Evolutionary conservation across 352 stramenopile genomes (phyloP).

Genomic region (Pythium sp.): DNA sequence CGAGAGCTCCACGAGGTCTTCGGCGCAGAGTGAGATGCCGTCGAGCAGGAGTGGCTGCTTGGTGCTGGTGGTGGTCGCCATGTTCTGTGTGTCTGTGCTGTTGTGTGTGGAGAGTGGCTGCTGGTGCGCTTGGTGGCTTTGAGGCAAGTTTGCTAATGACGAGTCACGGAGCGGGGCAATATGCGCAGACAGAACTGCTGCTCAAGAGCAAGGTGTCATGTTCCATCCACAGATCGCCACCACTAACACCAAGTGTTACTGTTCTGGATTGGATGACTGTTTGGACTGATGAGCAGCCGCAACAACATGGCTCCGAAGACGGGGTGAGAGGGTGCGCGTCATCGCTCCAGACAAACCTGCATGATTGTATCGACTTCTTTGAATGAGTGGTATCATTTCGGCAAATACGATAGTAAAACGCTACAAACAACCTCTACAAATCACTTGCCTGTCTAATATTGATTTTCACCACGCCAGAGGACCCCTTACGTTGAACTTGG

Average conservation of each 20-base stretch:
- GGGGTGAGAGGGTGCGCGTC: too few relatives aligned
- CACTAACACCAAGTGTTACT: background rate
- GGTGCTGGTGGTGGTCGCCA: background rate
- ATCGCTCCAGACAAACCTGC: too few relatives aligned
- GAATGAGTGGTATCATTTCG: too few relatives aligned
- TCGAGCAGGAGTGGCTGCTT: constrained; percentile 46
- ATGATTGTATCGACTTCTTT: too few relatives aligned
- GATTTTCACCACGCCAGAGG: too few relatives aligned
- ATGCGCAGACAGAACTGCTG: background rate
- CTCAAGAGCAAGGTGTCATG: background rate
- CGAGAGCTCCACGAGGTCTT: constrained; percentile 72
- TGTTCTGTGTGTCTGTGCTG: background rate
- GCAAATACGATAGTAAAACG: too few relatives aligned
- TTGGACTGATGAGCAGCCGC: background rate
- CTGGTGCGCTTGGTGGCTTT: background rate
- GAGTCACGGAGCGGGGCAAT: background rate
- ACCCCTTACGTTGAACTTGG: too few relatives aligned
- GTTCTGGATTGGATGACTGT: constrained; percentile 1
- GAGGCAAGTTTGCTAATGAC: background rate
- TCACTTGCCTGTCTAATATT: too few relatives aligned
- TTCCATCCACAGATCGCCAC: background rate
- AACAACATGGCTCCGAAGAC: too few relatives aligned
- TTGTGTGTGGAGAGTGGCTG: background rate
- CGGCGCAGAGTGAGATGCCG: constrained; percentile 59
- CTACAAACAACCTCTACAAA: too few relatives aligned